Percentiles rank a stretch among this genome's conserved stretches.
These are phyloP conservation scores for Phytomonas sp. DNA, from an alignment of 208 protist species.

Conservation along the genomic window DNA sequence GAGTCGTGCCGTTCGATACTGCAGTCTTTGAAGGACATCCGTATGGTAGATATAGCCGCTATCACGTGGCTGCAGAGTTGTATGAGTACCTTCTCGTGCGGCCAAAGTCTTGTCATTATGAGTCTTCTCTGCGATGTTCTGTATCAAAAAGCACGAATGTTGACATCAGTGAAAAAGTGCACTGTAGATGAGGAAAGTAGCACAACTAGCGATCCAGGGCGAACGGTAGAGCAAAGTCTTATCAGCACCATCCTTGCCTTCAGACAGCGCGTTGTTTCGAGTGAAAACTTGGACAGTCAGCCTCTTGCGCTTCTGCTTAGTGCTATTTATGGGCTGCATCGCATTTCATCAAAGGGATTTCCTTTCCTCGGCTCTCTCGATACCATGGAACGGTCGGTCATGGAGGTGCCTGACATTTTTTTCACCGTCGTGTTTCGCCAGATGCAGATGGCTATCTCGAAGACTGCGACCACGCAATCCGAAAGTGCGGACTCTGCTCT, in stretches of 20 bases:
- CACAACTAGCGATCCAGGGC: background rate
- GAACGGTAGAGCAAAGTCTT: background rate
- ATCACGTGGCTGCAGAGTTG: slow-evolving; percentile 45
- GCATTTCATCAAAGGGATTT: slow-evolving; percentile 16
- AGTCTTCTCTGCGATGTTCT: slow-evolving; percentile 68
- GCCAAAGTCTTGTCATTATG: slow-evolving; percentile 58
- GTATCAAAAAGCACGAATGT: background rate
- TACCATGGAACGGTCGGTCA: slow-evolving; percentile 7
- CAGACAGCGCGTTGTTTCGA: slow-evolving; percentile 18
- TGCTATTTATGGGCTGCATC: slow-evolving; percentile 45
- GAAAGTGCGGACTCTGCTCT: background rate
- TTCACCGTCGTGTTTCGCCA: slow-evolving; percentile 53
- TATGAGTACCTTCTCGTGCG: slow-evolving; percentile 43
- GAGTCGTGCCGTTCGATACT: background rate
- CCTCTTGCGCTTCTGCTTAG: slow-evolving; percentile 49
- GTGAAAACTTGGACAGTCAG: slow-evolving; percentile 59
- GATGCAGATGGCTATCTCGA: slow-evolving; percentile 13
- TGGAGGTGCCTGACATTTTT: slow-evolving; percentile 31
- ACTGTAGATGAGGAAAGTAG: background rate
- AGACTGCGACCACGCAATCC: background rate
- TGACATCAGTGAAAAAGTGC: background rate
- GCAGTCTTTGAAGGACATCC: background rate
- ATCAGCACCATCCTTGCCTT: background rate
- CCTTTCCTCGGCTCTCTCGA: slow-evolving; percentile 8
- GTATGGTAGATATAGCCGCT: slow-evolving; percentile 28